A percentile compares a stretch with the other conserved stretches of the same genome.
Conservation (phyloP, 495 filamentous ascomycete species). For the Lepidopterella palustris region DNA sequence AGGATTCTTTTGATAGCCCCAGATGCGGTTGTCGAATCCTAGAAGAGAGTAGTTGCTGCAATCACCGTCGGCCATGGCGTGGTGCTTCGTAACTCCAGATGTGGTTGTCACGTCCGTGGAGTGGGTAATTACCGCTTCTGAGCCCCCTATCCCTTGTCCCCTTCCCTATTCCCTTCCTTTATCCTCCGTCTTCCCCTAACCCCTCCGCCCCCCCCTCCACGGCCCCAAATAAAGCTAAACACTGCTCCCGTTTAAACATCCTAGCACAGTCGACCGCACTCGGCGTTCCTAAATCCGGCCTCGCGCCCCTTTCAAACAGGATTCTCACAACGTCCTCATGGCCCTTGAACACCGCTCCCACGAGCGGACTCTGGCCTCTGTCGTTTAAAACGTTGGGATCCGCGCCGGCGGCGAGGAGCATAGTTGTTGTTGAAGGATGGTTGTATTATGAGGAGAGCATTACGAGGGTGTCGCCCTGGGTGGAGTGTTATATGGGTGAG, state of each 20-base stretch:
- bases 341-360: constrained; percentile 42
- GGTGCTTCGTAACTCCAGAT: too few relatives aligned
- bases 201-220: constrained; percentile 18
- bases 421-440: constrained; percentile 27
- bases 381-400: constrained; percentile 39
- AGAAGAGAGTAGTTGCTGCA: too few relatives aligned
- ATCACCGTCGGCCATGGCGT: too few relatives aligned
- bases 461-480: constrained; percentile 38
- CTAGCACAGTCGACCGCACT: constrained; percentile 36
- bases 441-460: constrained; percentile 41
- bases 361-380: constrained; percentile 36
- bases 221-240: constrained; percentile 32
- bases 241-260: constrained; percentile 36
- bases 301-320: constrained; percentile 33
- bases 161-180: too few relatives aligned
- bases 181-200: too few relatives aligned
- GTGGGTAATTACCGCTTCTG: too few relatives aligned
- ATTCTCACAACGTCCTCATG: constrained; percentile 35
- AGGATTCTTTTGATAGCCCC: too few relatives aligned
- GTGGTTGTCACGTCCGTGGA: too few relatives aligned
- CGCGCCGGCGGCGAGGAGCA: constrained; percentile 31
- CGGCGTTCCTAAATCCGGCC: constrained; percentile 32
- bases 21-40: too few relatives aligned
- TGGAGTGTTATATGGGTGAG: too few relatives aligned
- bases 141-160: too few relatives aligned